Conservation (phyloP, 202 grass and related monocot species). For the Zoysia matrella region DNA sequence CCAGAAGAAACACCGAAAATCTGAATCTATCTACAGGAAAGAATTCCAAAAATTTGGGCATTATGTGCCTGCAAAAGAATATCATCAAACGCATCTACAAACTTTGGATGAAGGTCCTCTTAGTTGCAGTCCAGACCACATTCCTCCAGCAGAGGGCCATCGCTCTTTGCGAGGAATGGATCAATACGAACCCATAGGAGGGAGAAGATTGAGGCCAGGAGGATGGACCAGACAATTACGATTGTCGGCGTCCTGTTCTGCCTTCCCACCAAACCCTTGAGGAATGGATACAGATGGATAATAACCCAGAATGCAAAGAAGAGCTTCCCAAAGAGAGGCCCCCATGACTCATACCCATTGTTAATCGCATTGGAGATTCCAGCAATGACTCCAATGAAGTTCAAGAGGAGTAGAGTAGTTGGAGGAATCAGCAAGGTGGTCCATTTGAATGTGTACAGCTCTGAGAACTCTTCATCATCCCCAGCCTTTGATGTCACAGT, state of each 20-base stretch:
- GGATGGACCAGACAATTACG: slow-evolving; percentile 93
- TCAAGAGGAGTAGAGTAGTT: slow-evolving; percentile 78
- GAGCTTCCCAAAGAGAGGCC: slow-evolving; percentile 86
- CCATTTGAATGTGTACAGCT: slow-evolving; percentile 94
- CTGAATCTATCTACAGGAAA: slow-evolving; percentile 64
- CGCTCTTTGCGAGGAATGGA: slow-evolving; percentile 77
- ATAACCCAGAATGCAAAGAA: slow-evolving; percentile 98
- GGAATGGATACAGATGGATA: slow-evolving; percentile 86
- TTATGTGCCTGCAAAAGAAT: slow-evolving; percentile 36
- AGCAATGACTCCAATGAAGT: slow-evolving; percentile 88
- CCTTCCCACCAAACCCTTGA: slow-evolving; percentile 88
- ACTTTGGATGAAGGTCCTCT: slow-evolving; percentile 1
- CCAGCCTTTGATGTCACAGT: slow-evolving; percentile 86
- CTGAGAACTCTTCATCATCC: slow-evolving; percentile 85
- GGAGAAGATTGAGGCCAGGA: slow-evolving; percentile 86
- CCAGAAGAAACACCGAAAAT: slow-evolving; percentile 26
- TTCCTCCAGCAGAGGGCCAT: slow-evolving; percentile 79
- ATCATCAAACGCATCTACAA: neutral
- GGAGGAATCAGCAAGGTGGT: slow-evolving; percentile 84
- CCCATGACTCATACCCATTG: slow-evolving; percentile 93
- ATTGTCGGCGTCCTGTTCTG: slow-evolving; percentile 94
- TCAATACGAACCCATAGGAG: slow-evolving; percentile 82
- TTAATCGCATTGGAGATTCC: slow-evolving; percentile 88
- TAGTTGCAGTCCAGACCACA: slow-evolving; percentile 93
- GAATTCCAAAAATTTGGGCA: slow-evolving; percentile 47